Evolutionary conservation across 164 flowering plant genomes (phyloP).

Genomic region (Santalum album): DNA sequence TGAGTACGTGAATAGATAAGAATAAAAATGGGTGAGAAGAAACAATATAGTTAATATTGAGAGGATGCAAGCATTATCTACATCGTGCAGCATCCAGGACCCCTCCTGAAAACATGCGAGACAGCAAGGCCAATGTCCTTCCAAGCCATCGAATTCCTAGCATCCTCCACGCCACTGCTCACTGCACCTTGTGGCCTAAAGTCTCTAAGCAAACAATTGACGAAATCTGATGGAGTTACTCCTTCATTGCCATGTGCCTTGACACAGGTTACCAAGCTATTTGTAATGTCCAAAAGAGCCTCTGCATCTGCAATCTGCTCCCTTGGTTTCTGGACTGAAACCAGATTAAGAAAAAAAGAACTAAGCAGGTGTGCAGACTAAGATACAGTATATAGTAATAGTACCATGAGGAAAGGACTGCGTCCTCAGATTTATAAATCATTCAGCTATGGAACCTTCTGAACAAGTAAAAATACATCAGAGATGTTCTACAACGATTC

Average conservation of each 20-base stretch:
- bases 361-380: too few species aligned
- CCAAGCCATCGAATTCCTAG: slow-evolving; percentile 39
- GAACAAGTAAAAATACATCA: too few species aligned
- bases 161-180: slow-evolving; percentile 15
- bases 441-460: too few species aligned
- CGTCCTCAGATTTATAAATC: too few species aligned
- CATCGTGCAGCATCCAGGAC: slow-evolving; percentile 62
- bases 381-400: too few species aligned
- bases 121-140: slow-evolving; percentile 49
- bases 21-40: neutral
- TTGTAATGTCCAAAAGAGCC: slow-evolving; percentile 2
- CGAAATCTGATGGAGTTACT: neutral
- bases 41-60: neutral
- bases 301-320: slow-evolving; percentile 7
- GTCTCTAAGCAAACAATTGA: neutral
- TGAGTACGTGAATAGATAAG: neutral
- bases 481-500: too few species aligned
- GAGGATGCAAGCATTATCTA: slow-evolving; percentile 14
- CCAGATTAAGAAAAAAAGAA: neutral
- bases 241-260: slow-evolving; percentile 1
- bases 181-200: slow-evolving; percentile 26
- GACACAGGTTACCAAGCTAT: neutral
- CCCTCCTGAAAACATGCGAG: slow-evolving; percentile 37
- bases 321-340: slow-evolving; percentile 6
- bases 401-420: too few species aligned